These are phyloP conservation scores for Boletellus sp. DNA, from an alignment of 768 basidiomycete species.

Conservation along the genomic window DNA sequence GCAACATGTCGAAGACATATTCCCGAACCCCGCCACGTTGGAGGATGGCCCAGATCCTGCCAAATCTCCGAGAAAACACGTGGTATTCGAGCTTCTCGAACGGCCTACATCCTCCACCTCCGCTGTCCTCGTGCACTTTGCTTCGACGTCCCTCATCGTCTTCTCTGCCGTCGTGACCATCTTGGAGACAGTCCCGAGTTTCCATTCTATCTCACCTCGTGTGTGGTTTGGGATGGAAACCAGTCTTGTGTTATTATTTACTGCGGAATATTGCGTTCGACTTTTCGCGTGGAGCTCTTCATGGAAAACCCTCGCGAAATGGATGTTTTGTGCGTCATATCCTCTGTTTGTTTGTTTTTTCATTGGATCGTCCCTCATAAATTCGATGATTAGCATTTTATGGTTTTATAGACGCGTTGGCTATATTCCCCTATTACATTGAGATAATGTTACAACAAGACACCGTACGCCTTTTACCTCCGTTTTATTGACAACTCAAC, in stretches of 20 bases:
- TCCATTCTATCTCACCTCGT: constrained; percentile 63
- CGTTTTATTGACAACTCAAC: background rate
- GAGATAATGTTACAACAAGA: constrained; percentile 82
- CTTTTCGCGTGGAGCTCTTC: constrained; percentile 72
- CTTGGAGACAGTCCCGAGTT: constrained; percentile 74
- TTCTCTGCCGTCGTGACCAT: constrained; percentile 73
- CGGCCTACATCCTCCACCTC: constrained; percentile 71
- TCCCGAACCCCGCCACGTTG: constrained; percentile 34
- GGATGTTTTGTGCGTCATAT: constrained; percentile 59
- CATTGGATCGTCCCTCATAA: background rate
- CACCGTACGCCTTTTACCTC: constrained; percentile 51
- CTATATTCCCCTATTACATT: constrained; percentile 86
- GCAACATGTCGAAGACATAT: constrained; percentile 37
- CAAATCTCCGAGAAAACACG: constrained; percentile 54
- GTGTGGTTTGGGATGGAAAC: constrained; percentile 90
- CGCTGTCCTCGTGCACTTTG: constrained; percentile 73
- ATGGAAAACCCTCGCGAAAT: constrained; percentile 56
- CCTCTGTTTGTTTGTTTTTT: background rate
- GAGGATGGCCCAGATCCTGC: constrained; percentile 30
- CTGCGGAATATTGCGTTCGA: constrained; percentile 75
- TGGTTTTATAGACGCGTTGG: constrained; percentile 80
- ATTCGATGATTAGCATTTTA: constrained; percentile 57
- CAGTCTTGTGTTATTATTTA: constrained; percentile 78
- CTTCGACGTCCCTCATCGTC: constrained; percentile 68
- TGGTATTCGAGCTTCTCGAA: constrained; percentile 70